Conservation (phyloP, 495 filamentous ascomycete species). For the Amorphotheca resinae region DNA sequence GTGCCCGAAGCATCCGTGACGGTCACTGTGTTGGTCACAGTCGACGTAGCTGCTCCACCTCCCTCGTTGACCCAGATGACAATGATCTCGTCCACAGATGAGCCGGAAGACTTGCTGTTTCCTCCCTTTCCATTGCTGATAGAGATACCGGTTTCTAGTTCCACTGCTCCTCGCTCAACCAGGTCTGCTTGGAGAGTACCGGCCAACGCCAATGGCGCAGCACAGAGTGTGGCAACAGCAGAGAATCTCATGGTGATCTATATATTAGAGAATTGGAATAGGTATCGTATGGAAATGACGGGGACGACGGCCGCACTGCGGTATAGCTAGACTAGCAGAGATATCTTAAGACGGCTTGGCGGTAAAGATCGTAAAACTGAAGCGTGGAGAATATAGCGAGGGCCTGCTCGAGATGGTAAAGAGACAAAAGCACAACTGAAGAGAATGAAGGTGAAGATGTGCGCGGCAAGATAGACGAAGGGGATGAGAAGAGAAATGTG, state of each 20-base stretch:
- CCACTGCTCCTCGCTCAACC: constrained; percentile 5
- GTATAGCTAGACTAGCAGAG: constrained; percentile 20
- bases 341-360: constrained; percentile 17
- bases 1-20: constrained; percentile 22
- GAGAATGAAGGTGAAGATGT: constrained; percentile 25
- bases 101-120: constrained; percentile 1
- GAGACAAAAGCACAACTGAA: constrained; percentile 23
- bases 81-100: constrained; percentile 28
- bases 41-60: constrained; percentile 32
- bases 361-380: constrained; percentile 14
- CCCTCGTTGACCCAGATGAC: constrained; percentile 45
- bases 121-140: constrained; percentile 6
- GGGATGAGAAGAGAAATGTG: constrained; percentile 26
- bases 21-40: constrained; percentile 25
- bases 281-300: constrained; percentile 15
- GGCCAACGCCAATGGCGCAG: constrained; percentile 38
- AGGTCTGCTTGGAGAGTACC: constrained; percentile 25
- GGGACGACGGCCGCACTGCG: constrained; percentile 19
- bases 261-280: constrained; percentile 13
- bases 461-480: constrained; percentile 23
- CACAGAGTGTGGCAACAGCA: constrained; percentile 29
- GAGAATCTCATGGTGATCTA: constrained; percentile 39
- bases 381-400: constrained; percentile 28
- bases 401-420: constrained; percentile 40
- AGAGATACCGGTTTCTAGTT: not conserved